Evolutionary conservation across 345 rosid genomes (phyloP), one percentile per base, ranked within the genome.

Genomic region (Leavenworthia alabamica): DNA sequence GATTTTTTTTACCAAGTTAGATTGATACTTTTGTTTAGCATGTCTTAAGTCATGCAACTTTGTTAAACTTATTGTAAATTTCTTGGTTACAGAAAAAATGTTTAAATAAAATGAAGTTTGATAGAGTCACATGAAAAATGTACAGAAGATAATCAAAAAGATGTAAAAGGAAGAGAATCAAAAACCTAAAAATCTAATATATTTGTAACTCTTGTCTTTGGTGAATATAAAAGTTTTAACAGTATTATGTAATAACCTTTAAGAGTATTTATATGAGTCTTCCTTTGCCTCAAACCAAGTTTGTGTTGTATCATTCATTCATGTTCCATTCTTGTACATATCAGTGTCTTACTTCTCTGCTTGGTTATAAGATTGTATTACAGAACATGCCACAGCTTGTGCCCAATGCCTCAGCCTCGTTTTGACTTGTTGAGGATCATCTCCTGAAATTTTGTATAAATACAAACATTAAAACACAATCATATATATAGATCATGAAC

Each of bases 341-440:
- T 57, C 36, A 57, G 54, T 55, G 46, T 10, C 36, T 47, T 52
- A 70, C 31, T 39, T 62, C 10, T 9, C 15, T 63, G 36, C 12
- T 70, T 56, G 27, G 52, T 60, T 72, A 47, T 22, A 58, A 19
- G 71, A 72, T 48, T 79, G 82, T 69, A 77, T 73, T 6, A 82
- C 80, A 23, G 86, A 82, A 75, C 86, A 82, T 35, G 86, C 86
- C 32, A 82, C 84, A 19, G 83, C 84, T 75, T 79, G 86, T 16
- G 86, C 86, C 86, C 86, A 82, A 69, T 79, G 83, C 80, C 86
- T 77, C 62, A 82, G 64, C 56, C 79, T 82, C 12, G 70, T 75
- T 75, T 82, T 82, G 13, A 82, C 84, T 19, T 70, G 84, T 41
- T 75, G 70, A 11, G 96, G 96, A 77, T 61, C 41, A 46, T 89